Percentiles rank a stretch among this genome's conserved stretches.
phyloP scores from a whole-genome alignment of 495 filamentous ascomycete genomes.

The Terfezia claveryi region DNA sequence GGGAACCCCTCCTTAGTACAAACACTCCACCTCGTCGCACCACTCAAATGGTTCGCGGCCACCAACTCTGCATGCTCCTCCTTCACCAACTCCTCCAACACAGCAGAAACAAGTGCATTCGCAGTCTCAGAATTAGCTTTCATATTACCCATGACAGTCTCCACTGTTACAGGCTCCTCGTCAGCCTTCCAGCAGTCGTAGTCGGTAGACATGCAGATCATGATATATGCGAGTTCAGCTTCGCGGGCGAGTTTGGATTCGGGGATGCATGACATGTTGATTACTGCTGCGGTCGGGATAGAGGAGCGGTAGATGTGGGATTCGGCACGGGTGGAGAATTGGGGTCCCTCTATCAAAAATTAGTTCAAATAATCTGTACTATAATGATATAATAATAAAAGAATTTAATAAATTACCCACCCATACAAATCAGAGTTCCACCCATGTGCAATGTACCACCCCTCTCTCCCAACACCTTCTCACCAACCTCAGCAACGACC shows the following conservation, averaged over 20 bases:
- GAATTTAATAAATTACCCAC: too few relatives aligned
- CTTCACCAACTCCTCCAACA: conserved; percentile 62
- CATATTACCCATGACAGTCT: conserved; percentile 97
- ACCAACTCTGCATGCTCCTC: conserved; percentile 56
- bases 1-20: conserved; percentile 38
- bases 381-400: conserved; percentile 7
- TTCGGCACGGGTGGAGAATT: conserved; percentile 95
- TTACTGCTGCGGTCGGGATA: conserved; percentile 49
- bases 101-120: conserved; percentile 57
- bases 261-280: conserved; percentile 95
- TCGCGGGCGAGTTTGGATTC: conserved; percentile 91
- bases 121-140: conserved; percentile 74
- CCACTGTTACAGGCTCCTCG: conserved; percentile 61
- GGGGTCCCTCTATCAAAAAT: conserved; percentile 45
- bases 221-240: conserved; percentile 88
- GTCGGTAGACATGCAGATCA: conserved; percentile 98
- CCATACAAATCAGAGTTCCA: conserved; percentile 73
- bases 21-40: conserved; percentile 41
- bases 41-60: conserved; percentile 51
- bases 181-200: conserved; percentile 89
- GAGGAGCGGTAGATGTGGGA: conserved; percentile 80
- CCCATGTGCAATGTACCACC: conserved; percentile 54
- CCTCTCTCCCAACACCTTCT: conserved; percentile 38
- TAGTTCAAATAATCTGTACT: background rate
- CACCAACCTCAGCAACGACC: conserved; percentile 33